Percentiles rank a stretch among this genome's conserved stretches.
Evolutionary conservation across 1,284 basidiomycete species (phyloP).

Genomic region (Ceratorhiza oryzae-sativae): DNA sequence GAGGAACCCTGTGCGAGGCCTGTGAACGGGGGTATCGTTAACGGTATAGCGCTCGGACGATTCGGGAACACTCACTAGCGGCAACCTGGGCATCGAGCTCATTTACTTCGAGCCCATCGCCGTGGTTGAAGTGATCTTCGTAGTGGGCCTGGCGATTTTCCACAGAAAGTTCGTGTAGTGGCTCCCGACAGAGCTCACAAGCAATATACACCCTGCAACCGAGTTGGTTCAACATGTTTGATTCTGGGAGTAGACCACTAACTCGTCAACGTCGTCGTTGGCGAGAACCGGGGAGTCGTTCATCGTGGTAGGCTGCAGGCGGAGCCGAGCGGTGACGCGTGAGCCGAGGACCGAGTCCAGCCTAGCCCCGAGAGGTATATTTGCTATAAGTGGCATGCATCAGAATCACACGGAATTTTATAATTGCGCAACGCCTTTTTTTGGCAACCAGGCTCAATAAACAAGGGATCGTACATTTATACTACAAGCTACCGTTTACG

Average conservation of each 20-base stretch:
- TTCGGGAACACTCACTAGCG: background rate
- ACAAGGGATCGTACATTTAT: background rate
- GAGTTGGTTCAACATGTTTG: background rate
- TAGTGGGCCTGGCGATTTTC: constrained; percentile 45
- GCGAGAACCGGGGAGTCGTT: constrained; percentile 15
- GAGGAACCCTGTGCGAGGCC: constrained; percentile 18
- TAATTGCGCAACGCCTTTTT: constrained; percentile 6
- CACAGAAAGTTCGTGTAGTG: constrained; percentile 41
- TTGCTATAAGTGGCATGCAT: constrained; percentile 11
- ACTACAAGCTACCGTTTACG: constrained; percentile 1
- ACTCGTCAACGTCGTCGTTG: constrained; percentile 14
- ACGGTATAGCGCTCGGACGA: background rate
- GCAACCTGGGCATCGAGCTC: constrained; percentile 27
- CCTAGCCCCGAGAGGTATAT: background rate
- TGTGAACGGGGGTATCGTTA: background rate
- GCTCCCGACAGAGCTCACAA: constrained; percentile 28
- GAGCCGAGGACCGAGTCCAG: background rate
- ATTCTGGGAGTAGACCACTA: background rate
- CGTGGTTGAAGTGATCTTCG: constrained; percentile 43
- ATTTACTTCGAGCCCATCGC: constrained; percentile 43
- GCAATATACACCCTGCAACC: constrained; percentile 16
- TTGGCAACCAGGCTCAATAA: background rate
- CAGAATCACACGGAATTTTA: background rate
- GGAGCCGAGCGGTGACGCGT: background rate
- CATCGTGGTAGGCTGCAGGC: constrained; percentile 24